phyloP scores from a whole-genome alignment of 2,329 filamentous ascomycete species.

The Nemania sp. region DNA sequence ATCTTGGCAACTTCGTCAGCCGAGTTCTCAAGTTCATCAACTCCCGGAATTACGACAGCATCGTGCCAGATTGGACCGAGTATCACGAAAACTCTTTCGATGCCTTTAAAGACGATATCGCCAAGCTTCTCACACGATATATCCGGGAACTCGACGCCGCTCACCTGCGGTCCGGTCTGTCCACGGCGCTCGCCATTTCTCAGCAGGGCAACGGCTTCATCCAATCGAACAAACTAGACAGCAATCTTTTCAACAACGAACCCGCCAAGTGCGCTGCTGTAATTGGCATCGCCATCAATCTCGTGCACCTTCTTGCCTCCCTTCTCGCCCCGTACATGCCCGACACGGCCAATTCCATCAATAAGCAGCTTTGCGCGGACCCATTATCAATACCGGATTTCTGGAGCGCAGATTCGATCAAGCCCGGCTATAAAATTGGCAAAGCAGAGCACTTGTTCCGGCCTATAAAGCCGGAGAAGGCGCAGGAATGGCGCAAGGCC shows the following conservation, averaged over 20 bases:
- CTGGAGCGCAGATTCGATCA: conserved; percentile 20
- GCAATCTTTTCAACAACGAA: conserved; percentile 11
- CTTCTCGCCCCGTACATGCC: conserved; percentile 22
- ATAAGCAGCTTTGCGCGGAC: conserved; percentile 16
- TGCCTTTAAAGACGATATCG: conserved; percentile 10
- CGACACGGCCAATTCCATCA: conserved; percentile 18
- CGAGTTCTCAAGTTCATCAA: conserved; percentile 21
- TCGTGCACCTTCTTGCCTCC: conserved; percentile 21
- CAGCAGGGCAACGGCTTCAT: conserved; percentile 20
- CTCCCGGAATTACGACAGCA: conserved; percentile 16
- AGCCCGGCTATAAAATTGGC: conserved; percentile 18
- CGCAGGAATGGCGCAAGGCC: conserved; percentile 18
- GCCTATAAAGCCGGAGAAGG: conserved; percentile 17
- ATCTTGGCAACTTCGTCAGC: conserved; percentile 21
- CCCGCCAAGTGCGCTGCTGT: conserved; percentile 22
- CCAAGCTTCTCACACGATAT: conserved; percentile 19
- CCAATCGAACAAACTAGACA: conserved; percentile 19
- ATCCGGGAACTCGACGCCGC: conserved; percentile 21
- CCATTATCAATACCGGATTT: conserved; percentile 17
- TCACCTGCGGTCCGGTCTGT: conserved; percentile 18
- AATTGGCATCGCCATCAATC: conserved; percentile 20
- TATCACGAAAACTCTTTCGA: conserved; percentile 17
- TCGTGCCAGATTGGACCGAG: conserved; percentile 16
- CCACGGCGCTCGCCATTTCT: conserved; percentile 18
- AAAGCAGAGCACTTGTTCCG: conserved; percentile 18